Evolutionary conservation across 2,329 filamentous ascomycete species (phyloP).

Genomic region (Fusarium sp.): DNA sequence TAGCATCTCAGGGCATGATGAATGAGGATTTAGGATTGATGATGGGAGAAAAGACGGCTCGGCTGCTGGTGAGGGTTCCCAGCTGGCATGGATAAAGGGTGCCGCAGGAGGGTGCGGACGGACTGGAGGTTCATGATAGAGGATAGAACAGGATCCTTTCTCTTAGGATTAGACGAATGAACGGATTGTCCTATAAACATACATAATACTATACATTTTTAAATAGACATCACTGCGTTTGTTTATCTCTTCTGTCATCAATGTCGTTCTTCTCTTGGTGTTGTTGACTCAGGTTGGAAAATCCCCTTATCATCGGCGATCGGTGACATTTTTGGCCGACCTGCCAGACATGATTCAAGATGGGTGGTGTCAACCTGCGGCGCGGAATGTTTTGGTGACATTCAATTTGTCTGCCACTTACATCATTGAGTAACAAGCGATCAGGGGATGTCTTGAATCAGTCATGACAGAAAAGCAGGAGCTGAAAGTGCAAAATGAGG

Average conservation of each 20-base stretch:
- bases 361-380: neutral
- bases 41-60: conserved; percentile 27
- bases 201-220: conserved; percentile 35
- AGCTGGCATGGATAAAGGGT: conserved; percentile 36
- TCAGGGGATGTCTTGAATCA: neutral
- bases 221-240: neutral
- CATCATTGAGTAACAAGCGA: conserved; percentile 18
- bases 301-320: neutral
- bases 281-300: neutral
- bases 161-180: conserved; percentile 43
- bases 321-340: conserved; percentile 1
- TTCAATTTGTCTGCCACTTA: conserved; percentile 20
- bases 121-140: conserved; percentile 32
- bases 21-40: conserved; percentile 42
- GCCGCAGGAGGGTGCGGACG: conserved; percentile 19
- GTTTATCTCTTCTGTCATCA: neutral
- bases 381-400: conserved; percentile 21
- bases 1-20: conserved; percentile 35
- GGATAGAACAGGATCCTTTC: conserved; percentile 40
- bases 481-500: neutral
- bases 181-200: conserved; percentile 37
- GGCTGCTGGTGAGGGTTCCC: conserved; percentile 34
- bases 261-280: neutral
- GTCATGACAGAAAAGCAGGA: neutral
- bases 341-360: neutral